Percentiles rank a stretch among this genome's conserved stretches.
Conservation (phyloP, 768 basidiomycete genomes). For the Candolleomyces efflorescens region DNA sequence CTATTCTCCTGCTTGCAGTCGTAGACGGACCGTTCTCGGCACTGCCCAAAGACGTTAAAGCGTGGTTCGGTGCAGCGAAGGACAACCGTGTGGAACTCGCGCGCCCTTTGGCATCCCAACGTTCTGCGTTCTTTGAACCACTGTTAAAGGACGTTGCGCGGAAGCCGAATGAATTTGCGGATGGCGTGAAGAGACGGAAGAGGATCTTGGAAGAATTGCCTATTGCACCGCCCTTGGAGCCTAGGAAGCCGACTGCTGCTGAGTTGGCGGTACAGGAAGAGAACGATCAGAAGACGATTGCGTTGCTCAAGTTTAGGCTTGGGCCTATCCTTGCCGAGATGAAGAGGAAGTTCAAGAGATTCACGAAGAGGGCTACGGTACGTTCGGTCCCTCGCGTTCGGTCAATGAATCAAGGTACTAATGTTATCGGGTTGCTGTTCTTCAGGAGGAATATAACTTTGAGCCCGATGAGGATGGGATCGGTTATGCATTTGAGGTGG, state of each 20-base stretch:
- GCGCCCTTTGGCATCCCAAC: conserved; percentile 48
- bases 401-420: background rate
- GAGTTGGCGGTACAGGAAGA: conserved; percentile 83
- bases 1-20: conserved; percentile 87
- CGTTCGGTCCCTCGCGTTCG: conserved; percentile 20
- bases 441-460: conserved; percentile 73
- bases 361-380: conserved; percentile 76
- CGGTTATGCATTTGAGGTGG: conserved; percentile 14
- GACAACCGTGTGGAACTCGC: conserved; percentile 71
- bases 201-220: conserved; percentile 83
- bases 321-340: conserved; percentile 85
- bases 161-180: conserved; percentile 85
- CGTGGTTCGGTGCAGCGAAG: conserved; percentile 83
- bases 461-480: conserved; percentile 23
- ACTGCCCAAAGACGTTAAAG: conserved; percentile 76
- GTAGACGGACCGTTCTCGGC: conserved; percentile 71
- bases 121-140: conserved; percentile 71
- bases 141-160: conserved; percentile 66
- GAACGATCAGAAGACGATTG: conserved; percentile 72
- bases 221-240: conserved; percentile 86
- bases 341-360: conserved; percentile 89
- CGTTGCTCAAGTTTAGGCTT: conserved; percentile 86
- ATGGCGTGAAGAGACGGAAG: conserved; percentile 79
- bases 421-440: background rate
- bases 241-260: conserved; percentile 72